Conservation (phyloP, 805 yeast species). For the Myxozyma lipomycoides region DNA sequence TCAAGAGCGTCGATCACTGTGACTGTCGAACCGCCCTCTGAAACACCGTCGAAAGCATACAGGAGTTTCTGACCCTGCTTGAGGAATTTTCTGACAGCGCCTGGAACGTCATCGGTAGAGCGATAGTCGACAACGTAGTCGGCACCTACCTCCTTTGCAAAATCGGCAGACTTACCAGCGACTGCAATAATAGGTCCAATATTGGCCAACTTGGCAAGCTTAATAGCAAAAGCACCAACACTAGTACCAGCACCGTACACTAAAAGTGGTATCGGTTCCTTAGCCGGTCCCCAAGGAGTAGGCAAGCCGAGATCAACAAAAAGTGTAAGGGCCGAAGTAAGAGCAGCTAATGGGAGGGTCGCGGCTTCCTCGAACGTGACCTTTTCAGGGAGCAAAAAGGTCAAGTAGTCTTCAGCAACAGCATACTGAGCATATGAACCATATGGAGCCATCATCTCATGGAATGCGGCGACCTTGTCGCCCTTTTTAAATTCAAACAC, state of each 20-base stretch:
- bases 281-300: conserved; percentile 23
- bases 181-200: conserved; percentile 25
- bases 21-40: conserved; percentile 13
- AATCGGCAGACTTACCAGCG: conserved; percentile 14
- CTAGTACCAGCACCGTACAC: conserved; percentile 24
- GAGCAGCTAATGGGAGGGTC: conserved; percentile 18
- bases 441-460: conserved; percentile 10
- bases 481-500: conserved; percentile 17
- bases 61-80: conserved; percentile 15
- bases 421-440: conserved; percentile 26
- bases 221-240: conserved; percentile 17
- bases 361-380: conserved; percentile 22
- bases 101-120: conserved; percentile 8
- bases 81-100: conserved; percentile 7
- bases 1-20: conserved; percentile 10
- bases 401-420: conserved; percentile 12
- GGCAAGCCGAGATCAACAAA: conserved; percentile 20
- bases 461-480: conserved; percentile 26
- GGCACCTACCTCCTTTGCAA: conserved; percentile 14
- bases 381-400: conserved; percentile 19
- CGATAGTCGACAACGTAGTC: conserved; percentile 23
- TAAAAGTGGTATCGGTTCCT: conserved; percentile 14
- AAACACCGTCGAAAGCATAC: conserved; percentile 17
- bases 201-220: conserved; percentile 23
- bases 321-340: conserved; percentile 19